Percentiles rank a stretch among this genome's conserved stretches.
Evolutionary conservation across 306 rosid genomes (phyloP).

Genomic region (Pyrus pyrifolia): DNA sequence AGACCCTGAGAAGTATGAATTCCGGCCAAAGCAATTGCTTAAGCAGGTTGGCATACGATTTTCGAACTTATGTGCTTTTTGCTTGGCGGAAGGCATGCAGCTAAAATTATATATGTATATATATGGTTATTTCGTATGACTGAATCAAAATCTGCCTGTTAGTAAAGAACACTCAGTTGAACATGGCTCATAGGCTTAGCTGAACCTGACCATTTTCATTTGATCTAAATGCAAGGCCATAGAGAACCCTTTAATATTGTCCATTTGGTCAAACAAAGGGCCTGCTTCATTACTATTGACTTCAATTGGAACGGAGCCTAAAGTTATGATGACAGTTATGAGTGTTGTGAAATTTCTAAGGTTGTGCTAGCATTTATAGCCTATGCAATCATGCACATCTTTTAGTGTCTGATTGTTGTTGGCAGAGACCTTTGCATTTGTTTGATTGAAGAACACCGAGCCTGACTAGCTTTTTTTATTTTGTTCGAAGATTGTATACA

Average conservation of each 20-base stretch:
- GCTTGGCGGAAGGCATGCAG: background rate
- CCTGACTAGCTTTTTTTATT: background rate
- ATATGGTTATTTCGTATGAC: background rate
- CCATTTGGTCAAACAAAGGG: too few relatives aligned
- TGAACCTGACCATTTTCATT: background rate
- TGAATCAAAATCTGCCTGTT: background rate
- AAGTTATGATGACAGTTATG: too few relatives aligned
- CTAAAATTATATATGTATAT: background rate
- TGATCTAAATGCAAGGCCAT: too few relatives aligned
- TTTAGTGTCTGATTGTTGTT: too few relatives aligned
- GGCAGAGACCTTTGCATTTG: too few relatives aligned
- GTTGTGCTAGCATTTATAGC: too few relatives aligned
- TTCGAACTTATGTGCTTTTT: background rate
- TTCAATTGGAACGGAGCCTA: too few relatives aligned
- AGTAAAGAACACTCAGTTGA: background rate
- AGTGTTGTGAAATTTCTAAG: too few relatives aligned
- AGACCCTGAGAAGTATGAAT: slow-evolving; percentile 96
- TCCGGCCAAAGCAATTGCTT: slow-evolving; percentile 89
- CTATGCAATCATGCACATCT: too few relatives aligned
- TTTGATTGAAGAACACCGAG: background rate
- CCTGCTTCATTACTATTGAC: too few relatives aligned
- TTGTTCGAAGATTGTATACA: slow-evolving; percentile 63
- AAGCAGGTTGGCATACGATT: slow-evolving; percentile 59
- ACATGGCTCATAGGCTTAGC: background rate
- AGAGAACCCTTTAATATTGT: too few relatives aligned